Base-by-base conservation (phyloP, 148 eudicot genomes). In the Chenopodium suecicum region DNA sequence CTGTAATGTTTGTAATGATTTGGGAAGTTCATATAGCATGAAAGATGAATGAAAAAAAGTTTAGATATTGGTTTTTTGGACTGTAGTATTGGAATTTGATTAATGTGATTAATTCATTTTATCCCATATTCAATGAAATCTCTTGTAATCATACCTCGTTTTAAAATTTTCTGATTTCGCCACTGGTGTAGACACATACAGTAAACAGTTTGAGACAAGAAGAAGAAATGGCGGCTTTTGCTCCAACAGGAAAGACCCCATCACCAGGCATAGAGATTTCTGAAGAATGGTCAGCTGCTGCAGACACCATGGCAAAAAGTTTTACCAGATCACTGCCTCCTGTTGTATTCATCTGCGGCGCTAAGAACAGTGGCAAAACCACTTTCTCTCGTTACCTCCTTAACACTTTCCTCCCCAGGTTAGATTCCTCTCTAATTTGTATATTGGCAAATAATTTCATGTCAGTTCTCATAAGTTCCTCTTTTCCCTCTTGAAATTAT, bases 361-460 rank as follows among this genome's bases (percentile, higher is more conserved):
- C 99, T 47, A 95, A 90, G 81, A 93, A 95, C 85, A 82, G 91
- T 75, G 99, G 99, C 89, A 95, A 95, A 79, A 89, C 98, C 48
- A 95, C 94, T 67, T 95, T 95, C 84, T 91, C 98, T 79, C 99
- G 99, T 85, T 83, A 85, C 87, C 94, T 95, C 70, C 84, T 95
- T 86, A 93, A 95, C 83, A 67, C 79, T 81, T 87, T 95, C 52
- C 92, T 93, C 20, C 91, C 52, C 52, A 92, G 93, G 98, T 94
- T 69, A 19, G 10, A 14, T 17, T 9, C 44, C 6, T 12, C 13
- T 4, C 48, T 16, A 19, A 2, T 64, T 25, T 77, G 1, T 60
- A 37, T 12, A 56, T 20, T 14, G 11, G 0, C 62, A 8, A 52
- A 16, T 73, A 29, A 23, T 67, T 16, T 56, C 17, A 16, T 56